Evolutionary conservation across 2,329 filamentous ascomycete genomes (phyloP), one percentile per base, ranked within the genome.

Genomic region (Colletotrichum sp.): DNA sequence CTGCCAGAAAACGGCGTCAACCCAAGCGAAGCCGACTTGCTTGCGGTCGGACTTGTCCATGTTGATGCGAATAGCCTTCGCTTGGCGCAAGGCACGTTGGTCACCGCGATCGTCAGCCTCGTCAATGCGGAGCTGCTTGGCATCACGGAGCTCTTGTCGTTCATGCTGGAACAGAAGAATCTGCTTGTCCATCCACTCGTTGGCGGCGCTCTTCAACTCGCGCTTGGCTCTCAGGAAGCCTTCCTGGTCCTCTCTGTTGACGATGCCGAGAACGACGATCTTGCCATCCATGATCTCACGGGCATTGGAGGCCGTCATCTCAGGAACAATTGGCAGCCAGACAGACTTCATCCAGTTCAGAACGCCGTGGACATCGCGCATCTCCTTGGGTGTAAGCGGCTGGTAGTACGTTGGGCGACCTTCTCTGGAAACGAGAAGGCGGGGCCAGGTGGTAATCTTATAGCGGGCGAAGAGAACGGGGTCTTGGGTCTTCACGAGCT

Each of bases 131-230:
- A 98, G 89, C 84, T 99, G 96, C 88, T 99, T 99, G 7, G 96
- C 93, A 84, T 99, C 96, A 69, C 97, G 93, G 65, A 98, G 90
- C 84, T 98, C 97, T 87, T 98, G 95, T 73, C 96, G 91, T 86
- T 99, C 96, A 19, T 98, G 92, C 84, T 98, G 95, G 89, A 98
- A 98, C 52, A 95, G 90, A 80, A 96, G 93, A 22, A 95, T 94
- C 85, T 98, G 95, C 87, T 98, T 97, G 84, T 99, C 96, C 91
- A 99, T 98, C 96, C 97, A 99, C 84, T 99, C 97, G 77, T 96
- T 91, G 11, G 97, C 97, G 2, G 97, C 97, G 79, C 94, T 96
- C 90, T 99, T 99, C 86, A 99, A 93, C 86, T 99, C 98, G 39
- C 94, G 93, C 84, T 95, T 94, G 30, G 95, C 94, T 72, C 90